Conservation (phyloP, 2,329 filamentous ascomycete species). For the Fusarium sambucinum region DNA sequence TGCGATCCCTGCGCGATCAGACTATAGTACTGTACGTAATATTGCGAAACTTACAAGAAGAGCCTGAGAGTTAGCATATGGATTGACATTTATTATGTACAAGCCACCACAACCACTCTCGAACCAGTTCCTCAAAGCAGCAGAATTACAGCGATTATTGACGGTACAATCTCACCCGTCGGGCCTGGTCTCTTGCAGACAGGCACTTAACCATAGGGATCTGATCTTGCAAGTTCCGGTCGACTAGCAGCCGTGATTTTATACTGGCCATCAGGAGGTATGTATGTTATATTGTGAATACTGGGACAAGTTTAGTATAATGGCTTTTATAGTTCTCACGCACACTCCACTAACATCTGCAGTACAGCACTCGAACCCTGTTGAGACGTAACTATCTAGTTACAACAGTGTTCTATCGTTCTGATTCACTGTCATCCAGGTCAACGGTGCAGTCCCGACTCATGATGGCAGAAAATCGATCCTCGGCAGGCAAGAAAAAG, state of each 20-base stretch:
- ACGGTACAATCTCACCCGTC: background rate
- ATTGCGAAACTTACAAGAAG: constrained; percentile 1
- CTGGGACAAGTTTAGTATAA: background rate
- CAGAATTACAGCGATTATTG: background rate
- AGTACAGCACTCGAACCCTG: background rate
- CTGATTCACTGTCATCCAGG: background rate
- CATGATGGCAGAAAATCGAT: background rate
- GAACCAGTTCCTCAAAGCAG: background rate
- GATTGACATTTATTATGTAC: background rate
- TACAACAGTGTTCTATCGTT: background rate
- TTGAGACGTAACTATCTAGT: background rate
- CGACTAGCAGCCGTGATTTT: background rate
- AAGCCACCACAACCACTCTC: background rate
- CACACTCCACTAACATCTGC: background rate
- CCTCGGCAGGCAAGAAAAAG: constrained; percentile 8
- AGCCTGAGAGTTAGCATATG: background rate
- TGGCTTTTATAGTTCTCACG: background rate
- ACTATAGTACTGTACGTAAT: background rate
- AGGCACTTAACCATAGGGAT: background rate
- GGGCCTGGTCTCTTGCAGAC: background rate
- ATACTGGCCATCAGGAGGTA: background rate
- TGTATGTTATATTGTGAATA: background rate
- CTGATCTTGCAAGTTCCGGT: background rate
- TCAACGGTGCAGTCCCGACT: background rate
- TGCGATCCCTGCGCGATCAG: background rate